Base-by-base conservation (phyloP, 2,329 filamentous ascomycete genomes). In the Aspergillus quadrilineatus region DNA sequence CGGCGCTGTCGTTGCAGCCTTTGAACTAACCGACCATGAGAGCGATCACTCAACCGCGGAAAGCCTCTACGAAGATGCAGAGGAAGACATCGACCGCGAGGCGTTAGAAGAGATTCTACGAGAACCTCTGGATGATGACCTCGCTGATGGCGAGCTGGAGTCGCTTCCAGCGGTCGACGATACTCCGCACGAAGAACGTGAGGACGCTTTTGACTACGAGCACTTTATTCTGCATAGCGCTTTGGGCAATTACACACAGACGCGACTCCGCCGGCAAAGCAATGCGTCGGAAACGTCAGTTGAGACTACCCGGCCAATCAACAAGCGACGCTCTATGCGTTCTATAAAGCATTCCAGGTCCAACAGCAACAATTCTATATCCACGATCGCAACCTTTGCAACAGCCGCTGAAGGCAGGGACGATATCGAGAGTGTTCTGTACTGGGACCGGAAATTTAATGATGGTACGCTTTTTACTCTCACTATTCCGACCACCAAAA, bases 171-270 rank as follows among this genome's bases (percentile, higher is more conserved):
- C 69, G 4, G 63, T 69, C 53, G 80, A 84, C 50, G 81, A 82
- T 7, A 76, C 89, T 5, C 90, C 91, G 0, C 93, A 97, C 67
- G 93, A 97, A 75, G 92, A 97, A 71, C 89, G 93, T 17, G 87
- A 92, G 63, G 93, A 97, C 72, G 92, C 92, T 1, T 97, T 97
- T 67, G 93, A 97, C 71, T 97, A 97, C 61, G 90, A 96, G 72
- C 88, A 96, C 69, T 97, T 97, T 75, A 96, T 96, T 72, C 80
- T 97, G 12, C 92, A 97, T 72, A 96, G 90, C 63, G 91, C 92
- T 9, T 87, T 97, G 82, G 92, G 91, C 5, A 91, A 75, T 54
- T 79, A 74, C 56, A 70, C 74, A 7, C 67, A 65, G 28, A 52
- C 59, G 34, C 67, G 68, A 56, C 58, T 72, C 42, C 67, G 68